These are phyloP conservation scores for Tylopilus sp. DNA, from an alignment of 768 basidiomycete species.

Conservation along the genomic window DNA sequence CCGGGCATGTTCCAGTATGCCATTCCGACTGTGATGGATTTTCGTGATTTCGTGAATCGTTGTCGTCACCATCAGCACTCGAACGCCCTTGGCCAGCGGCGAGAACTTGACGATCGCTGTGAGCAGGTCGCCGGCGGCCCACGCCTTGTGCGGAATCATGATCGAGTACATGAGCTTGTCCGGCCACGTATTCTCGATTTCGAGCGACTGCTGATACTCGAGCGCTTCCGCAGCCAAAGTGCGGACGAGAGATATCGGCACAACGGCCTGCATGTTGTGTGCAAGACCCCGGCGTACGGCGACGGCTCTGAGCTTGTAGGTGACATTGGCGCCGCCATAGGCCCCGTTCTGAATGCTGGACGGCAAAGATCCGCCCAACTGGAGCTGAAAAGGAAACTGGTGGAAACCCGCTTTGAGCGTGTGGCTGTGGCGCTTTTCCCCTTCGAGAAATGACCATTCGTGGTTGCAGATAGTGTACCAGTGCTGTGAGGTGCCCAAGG, in stretches of 20 bases:
- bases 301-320: conserved; percentile 88
- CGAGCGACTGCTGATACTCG: conserved; percentile 94
- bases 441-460: conserved; percentile 92
- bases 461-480: conserved; percentile 72
- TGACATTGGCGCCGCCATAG: conserved; percentile 60
- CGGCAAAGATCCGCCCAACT: conserved; percentile 81
- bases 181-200: conserved; percentile 97
- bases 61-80: conserved; percentile 62
- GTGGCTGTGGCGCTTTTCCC: conserved; percentile 70
- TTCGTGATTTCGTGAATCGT: conserved; percentile 74
- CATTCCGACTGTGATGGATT: conserved; percentile 45
- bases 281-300: conserved; percentile 77
- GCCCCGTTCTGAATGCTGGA: conserved; percentile 61
- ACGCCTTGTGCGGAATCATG: conserved; percentile 93
- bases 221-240: conserved; percentile 78
- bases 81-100: conserved; percentile 81
- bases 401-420: conserved; percentile 97
- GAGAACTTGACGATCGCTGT: conserved; percentile 83
- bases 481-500: conserved; percentile 34
- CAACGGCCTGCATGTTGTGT: conserved; percentile 58
- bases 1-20: conserved; percentile 58
- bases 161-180: conserved; percentile 95
- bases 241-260: conserved; percentile 65
- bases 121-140: conserved; percentile 85
- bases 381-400: conserved; percentile 87